A percentile compares a stretch with the other conserved stretches of the same genome.
phyloP scores from a whole-genome alignment of 352 stramenopile species.

The Albugo candida region DNA sequence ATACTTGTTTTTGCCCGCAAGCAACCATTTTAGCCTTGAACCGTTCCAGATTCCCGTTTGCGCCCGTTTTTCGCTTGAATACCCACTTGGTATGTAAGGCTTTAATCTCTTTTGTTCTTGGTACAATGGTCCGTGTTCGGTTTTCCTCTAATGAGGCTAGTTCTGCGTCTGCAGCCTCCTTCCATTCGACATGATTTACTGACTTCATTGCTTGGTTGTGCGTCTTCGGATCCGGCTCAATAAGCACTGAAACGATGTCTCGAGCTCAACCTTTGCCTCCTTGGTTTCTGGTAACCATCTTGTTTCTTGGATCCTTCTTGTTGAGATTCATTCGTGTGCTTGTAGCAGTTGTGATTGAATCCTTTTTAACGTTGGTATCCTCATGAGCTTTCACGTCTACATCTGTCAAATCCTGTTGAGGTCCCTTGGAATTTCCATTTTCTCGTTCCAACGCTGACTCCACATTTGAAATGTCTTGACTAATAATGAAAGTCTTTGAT shows the following conservation, averaged over 20 bases:
- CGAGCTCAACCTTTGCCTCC: too few relatives aligned
- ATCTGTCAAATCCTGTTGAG: too few relatives aligned
- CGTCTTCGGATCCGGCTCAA: background rate
- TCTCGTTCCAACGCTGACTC: conserved; percentile 1
- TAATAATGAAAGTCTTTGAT: background rate
- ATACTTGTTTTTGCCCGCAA: background rate
- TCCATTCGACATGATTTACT: background rate
- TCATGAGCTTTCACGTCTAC: too few relatives aligned
- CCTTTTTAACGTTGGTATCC: background rate
- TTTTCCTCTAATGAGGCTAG: background rate
- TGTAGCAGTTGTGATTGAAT: background rate
- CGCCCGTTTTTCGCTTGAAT: background rate
- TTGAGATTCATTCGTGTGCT: background rate
- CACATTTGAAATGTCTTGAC: background rate
- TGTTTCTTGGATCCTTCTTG: too few relatives aligned
- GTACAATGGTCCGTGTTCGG: background rate
- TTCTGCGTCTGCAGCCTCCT: background rate
- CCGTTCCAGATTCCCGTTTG: background rate
- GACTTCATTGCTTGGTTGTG: background rate
- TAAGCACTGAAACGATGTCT: background rate
- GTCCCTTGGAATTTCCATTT: background rate
- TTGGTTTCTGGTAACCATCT: too few relatives aligned
- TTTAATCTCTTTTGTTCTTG: background rate
- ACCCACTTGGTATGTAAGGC: background rate
- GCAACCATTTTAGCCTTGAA: background rate